Evolutionary conservation across 2,329 filamentous ascomycete species (phyloP).

Genomic region (Colletotrichum somersetense): DNA sequence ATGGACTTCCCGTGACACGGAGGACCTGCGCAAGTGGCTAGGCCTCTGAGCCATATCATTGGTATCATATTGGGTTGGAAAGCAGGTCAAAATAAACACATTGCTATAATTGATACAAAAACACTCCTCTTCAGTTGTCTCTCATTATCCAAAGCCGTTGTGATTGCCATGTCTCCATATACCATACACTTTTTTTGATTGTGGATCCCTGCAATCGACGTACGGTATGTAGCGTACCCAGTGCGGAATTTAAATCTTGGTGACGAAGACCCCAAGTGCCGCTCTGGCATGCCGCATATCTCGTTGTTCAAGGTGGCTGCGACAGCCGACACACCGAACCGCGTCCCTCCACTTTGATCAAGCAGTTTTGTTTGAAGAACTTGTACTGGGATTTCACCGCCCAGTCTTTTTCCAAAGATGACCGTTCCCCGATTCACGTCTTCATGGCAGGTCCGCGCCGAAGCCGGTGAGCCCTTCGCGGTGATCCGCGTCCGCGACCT

Average conservation of each 20-base stretch:
- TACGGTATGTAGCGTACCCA: constrained; percentile 5
- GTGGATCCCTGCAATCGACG: neutral
- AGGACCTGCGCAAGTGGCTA: constrained; percentile 76
- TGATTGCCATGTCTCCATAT: neutral
- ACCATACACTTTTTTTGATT: neutral
- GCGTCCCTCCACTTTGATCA: neutral
- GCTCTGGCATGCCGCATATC: neutral
- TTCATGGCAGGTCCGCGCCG: constrained; percentile 54
- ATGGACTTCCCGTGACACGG: constrained; percentile 82
- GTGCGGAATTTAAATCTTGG: constrained; percentile 9
- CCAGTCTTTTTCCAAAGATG: neutral
- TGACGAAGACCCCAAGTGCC: neutral
- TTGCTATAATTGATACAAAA: neutral
- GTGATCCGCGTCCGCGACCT: constrained; percentile 74
- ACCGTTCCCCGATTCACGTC: constrained; percentile 4
- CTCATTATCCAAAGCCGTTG: neutral
- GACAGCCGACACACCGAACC: neutral
- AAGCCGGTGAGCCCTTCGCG: constrained; percentile 61
- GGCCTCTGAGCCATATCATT: constrained; percentile 18
- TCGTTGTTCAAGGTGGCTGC: neutral
- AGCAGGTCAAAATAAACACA: neutral
- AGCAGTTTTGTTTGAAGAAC: too few species aligned
- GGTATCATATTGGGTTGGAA: neutral
- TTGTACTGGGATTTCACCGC: neutral
- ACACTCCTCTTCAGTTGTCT: neutral